These are phyloP conservation scores for barrel medic (Medicago truncatula) DNA, from an alignment of 306 rosid species.

Conservation along the genomic window DNA sequence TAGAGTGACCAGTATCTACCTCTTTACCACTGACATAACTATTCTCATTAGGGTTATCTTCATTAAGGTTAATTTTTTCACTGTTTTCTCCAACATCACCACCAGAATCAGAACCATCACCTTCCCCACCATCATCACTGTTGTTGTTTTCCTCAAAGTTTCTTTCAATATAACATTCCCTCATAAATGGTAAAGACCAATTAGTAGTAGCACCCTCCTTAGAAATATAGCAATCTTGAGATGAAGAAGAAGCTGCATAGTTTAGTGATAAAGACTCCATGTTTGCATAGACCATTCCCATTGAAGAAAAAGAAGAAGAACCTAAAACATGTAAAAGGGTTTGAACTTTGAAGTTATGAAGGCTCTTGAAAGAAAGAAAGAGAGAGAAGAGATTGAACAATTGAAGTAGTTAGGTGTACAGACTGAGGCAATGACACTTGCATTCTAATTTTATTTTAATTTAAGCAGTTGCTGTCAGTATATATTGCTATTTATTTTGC, in stretches of 20 bases:
- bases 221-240: slow-evolving; percentile 50
- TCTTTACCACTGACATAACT: slow-evolving; percentile 50
- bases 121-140: slow-evolving; percentile 44
- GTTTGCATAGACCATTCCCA: slow-evolving; percentile 71
- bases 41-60: slow-evolving; percentile 52
- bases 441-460: slow-evolving; percentile 30
- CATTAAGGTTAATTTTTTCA: slow-evolving; percentile 39
- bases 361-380: slow-evolving; percentile 22
- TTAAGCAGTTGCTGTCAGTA: slow-evolving; percentile 45
- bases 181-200: slow-evolving; percentile 60
- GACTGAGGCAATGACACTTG: slow-evolving; percentile 53
- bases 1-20: slow-evolving; percentile 65
- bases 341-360: slow-evolving; percentile 15
- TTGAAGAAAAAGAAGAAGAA: slow-evolving; percentile 44
- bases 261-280: slow-evolving; percentile 75
- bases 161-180: slow-evolving; percentile 46
- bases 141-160: slow-evolving; percentile 56
- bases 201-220: slow-evolving; percentile 41
- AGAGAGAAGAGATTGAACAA: not conserved
- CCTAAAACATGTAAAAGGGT: slow-evolving; percentile 44
- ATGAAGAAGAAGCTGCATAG: slow-evolving; percentile 59
- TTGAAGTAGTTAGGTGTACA: slow-evolving; percentile 58
- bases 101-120: slow-evolving; percentile 62
- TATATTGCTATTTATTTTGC: slow-evolving; percentile 25
- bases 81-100: slow-evolving; percentile 52